Evolutionary conservation across 192 early-diverging fungal genomes (phyloP).

Genomic region (Globomyces pollinis-pini): DNA sequence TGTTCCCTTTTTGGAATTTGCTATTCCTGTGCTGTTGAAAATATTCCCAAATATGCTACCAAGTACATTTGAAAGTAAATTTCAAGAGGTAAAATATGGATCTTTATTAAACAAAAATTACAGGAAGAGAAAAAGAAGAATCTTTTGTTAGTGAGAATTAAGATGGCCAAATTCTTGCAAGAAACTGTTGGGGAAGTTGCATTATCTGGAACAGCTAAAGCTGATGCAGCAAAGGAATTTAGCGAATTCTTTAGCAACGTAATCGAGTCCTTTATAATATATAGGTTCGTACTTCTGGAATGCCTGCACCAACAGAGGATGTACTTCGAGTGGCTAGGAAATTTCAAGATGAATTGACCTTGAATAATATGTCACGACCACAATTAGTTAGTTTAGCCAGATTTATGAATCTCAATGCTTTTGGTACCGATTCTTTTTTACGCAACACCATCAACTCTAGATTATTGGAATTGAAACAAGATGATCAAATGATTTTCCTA

Average conservation of each 20-base stretch:
- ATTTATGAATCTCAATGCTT: conserved; percentile 94
- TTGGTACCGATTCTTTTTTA: conserved; percentile 94
- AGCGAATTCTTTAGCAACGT: conserved; percentile 72
- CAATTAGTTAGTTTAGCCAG: conserved; percentile 92
- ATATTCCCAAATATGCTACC: conserved; percentile 97
- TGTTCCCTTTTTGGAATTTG: conserved; percentile 93
- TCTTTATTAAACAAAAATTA: too few relatives aligned
- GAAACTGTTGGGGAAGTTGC: conserved; percentile 88
- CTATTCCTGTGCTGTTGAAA: conserved; percentile 81
- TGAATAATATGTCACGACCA: conserved; percentile 87
- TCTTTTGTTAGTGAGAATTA: conserved; percentile 81
- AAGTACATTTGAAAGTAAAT: conserved; percentile 90
- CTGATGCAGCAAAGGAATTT: conserved; percentile 58
- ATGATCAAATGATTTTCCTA: conserved; percentile 77
- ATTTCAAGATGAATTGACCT: conserved; percentile 89
- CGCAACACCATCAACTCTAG: conserved; percentile 85
- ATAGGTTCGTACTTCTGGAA: conserved; percentile 73
- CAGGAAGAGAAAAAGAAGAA: conserved; percentile 94
- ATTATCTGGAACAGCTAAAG: conserved; percentile 41
- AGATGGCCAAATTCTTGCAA: conserved; percentile 93
- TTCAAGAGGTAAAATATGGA: conserved; percentile 45
- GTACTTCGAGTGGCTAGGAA: conserved; percentile 75
- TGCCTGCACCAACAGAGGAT: conserved; percentile 73
- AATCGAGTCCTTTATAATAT: conserved; percentile 6
- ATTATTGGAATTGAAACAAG: conserved; percentile 76